Base-by-base conservation (phyloP, 805 yeast species). In the Lachancea thermotolerans region DNA sequence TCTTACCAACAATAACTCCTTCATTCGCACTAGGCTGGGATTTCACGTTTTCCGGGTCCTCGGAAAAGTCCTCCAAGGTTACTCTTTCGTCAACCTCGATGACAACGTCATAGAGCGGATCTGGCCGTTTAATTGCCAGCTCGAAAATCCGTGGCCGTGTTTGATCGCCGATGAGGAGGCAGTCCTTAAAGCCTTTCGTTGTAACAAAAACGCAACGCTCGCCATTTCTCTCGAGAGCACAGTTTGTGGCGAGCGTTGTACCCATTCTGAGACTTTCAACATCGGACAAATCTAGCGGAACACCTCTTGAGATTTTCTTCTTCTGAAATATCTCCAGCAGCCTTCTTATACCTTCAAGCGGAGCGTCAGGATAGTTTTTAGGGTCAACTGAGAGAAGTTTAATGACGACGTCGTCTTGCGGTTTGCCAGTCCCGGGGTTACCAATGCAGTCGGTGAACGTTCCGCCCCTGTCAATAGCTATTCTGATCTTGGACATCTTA, bases 211-310 rank as follows among this genome's bases (percentile, higher is more conserved):
- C 95, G 54, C 95, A 90, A 29, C 79, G 69, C 46, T 89, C 95
- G 42, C 98, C 99, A 59, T 89, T 89, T 50, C 98, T 74, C 59
- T 91, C 98, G 48, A 91, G 71, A 30, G 93, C 73, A 1, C 98
- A 96, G 66, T 91, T 91, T 7, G 98, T 91, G 1, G 99, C 98
- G 10, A 89, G 93, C 0, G 97, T 90, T 3, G 97, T 89, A 2
- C 97, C 97, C 85, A 90, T 82, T 45, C 95, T 71, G 39, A 89
- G 78, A 36, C 81, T 75, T 44, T 78, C 79, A 33, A 88, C 84
- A 2, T 66, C 65, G 2, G 79, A 72, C 1, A 86, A 73, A 47
- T 82, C 87, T 48, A 89, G 64, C 2, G 77, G 79, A 32, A 63
- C 62, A 8, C 77, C 77, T 41, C 85, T 71, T 3, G 89, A 82